phyloP scores from a whole-genome alignment of 2,329 filamentous ascomycete species.

The Fusarium cyanostomum region DNA sequence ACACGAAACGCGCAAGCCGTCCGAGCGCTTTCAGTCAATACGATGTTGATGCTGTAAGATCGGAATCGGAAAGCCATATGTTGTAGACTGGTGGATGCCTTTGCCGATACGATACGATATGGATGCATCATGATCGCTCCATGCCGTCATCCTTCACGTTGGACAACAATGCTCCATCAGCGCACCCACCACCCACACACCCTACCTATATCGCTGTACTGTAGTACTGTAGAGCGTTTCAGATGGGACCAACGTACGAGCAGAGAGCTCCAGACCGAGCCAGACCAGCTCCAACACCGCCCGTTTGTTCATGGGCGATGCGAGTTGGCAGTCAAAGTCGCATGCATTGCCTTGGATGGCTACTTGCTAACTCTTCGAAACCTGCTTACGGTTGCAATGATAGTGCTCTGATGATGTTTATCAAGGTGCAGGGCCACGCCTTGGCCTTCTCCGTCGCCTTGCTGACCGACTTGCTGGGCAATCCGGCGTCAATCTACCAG shows the following conservation, averaged over 20 bases:
- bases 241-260: slow-evolving; percentile 31
- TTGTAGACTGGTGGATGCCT: slow-evolving; percentile 13
- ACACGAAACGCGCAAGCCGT: slow-evolving; percentile 32
- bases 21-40: slow-evolving; percentile 29
- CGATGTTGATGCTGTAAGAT: slow-evolving; percentile 30
- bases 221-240: slow-evolving; percentile 33
- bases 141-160: slow-evolving; percentile 31
- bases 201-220: neutral
- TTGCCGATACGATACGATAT: slow-evolving; percentile 21
- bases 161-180: slow-evolving; percentile 19
- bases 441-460: slow-evolving; percentile 10
- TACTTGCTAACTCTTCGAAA: slow-evolving; percentile 13
- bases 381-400: slow-evolving; percentile 21
- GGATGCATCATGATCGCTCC: slow-evolving; percentile 34
- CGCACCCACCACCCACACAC: slow-evolving; percentile 19
- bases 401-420: slow-evolving; percentile 32
- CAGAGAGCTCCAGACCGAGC: slow-evolving; percentile 23
- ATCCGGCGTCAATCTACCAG: slow-evolving; percentile 3
- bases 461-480: neutral
- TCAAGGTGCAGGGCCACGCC: slow-evolving; percentile 22
- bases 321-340: slow-evolving; percentile 16
- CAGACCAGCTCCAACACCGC: slow-evolving; percentile 8
- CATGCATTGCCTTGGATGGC: slow-evolving; percentile 5
- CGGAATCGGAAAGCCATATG: slow-evolving; percentile 13
- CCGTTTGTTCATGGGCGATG: slow-evolving; percentile 15